Evolutionary conservation across 768 basidiomycete genomes (phyloP).

Genomic region (Podaxis carcinomalis): DNA sequence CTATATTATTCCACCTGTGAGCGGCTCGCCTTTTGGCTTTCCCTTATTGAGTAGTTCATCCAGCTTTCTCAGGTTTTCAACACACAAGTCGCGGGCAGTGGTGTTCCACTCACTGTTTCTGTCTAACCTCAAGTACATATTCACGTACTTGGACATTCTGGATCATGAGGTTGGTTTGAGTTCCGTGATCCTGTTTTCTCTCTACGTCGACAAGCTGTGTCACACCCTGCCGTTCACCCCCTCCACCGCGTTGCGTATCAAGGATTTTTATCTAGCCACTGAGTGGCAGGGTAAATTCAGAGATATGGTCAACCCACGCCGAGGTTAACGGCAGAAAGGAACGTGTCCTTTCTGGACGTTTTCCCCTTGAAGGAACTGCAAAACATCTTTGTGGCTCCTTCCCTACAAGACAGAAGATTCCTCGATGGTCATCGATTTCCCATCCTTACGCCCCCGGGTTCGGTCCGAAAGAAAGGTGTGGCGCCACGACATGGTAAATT

Average conservation of each 20-base stretch:
- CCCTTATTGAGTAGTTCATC: neutral
- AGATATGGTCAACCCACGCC: neutral
- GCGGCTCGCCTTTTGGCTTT: neutral
- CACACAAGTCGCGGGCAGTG: neutral
- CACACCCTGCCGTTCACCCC: neutral
- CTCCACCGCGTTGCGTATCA: neutral
- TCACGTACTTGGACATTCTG: neutral
- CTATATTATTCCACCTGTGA: neutral
- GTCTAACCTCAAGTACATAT: neutral
- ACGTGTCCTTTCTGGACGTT: neutral
- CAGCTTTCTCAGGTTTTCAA: neutral
- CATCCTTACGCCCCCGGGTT: neutral
- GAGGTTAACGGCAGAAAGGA: conserved; percentile 3
- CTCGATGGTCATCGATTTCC: neutral
- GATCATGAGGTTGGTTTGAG: neutral
- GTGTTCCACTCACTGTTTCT: neutral
- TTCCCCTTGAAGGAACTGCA: neutral
- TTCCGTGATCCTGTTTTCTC: neutral
- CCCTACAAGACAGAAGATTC: neutral
- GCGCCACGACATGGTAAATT: neutral
- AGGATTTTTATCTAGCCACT: neutral
- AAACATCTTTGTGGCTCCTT: neutral
- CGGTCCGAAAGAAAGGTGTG: neutral
- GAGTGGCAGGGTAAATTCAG: neutral
- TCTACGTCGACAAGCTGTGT: neutral